A percentile compares a stretch with the other conserved stretches of the same genome.
phyloP scores from a whole-genome alignment of 2,329 filamentous ascomycete species.

The Pseudogymnoascus sp. region DNA sequence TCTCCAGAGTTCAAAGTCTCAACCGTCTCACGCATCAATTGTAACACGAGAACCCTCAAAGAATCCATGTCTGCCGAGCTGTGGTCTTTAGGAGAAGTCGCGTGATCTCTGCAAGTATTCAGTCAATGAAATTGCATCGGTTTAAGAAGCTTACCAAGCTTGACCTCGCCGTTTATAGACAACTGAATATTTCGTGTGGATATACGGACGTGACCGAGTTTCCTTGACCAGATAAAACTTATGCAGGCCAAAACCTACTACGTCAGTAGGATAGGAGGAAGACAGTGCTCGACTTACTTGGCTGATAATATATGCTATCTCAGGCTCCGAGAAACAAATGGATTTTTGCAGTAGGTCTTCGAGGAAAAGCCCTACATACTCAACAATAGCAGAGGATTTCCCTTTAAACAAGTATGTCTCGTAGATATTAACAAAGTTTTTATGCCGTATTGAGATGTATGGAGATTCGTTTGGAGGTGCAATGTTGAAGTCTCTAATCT shows the following conservation, averaged over 20 bases:
- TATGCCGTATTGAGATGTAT: neutral
- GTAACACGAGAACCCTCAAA: too few relatives aligned
- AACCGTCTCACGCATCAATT: too few relatives aligned
- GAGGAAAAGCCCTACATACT: neutral
- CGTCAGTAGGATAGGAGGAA: neutral
- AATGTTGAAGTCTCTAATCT: neutral
- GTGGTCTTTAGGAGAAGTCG: too few relatives aligned
- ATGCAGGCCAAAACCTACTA: neutral
- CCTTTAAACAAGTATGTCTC: neutral
- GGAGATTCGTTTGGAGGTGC: too few relatives aligned
- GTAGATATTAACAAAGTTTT: conserved; percentile 6
- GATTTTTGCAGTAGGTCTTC: neutral
- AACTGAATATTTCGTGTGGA: neutral
- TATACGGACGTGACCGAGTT: neutral
- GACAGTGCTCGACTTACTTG: neutral
- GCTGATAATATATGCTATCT: conserved; percentile 12
- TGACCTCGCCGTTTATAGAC: neutral
- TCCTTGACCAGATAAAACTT: neutral
- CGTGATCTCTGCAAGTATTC: too few relatives aligned
- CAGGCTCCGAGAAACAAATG: neutral
- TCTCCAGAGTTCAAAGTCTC: too few relatives aligned
- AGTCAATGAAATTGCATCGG: too few relatives aligned
- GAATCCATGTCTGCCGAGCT: too few relatives aligned
- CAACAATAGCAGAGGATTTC: neutral
- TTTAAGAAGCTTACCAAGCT: neutral